Percentiles rank a stretch among this genome's conserved stretches.
Evolutionary conservation across 805 yeast genomes (phyloP).

Genomic region (Yarrowia porcina): DNA sequence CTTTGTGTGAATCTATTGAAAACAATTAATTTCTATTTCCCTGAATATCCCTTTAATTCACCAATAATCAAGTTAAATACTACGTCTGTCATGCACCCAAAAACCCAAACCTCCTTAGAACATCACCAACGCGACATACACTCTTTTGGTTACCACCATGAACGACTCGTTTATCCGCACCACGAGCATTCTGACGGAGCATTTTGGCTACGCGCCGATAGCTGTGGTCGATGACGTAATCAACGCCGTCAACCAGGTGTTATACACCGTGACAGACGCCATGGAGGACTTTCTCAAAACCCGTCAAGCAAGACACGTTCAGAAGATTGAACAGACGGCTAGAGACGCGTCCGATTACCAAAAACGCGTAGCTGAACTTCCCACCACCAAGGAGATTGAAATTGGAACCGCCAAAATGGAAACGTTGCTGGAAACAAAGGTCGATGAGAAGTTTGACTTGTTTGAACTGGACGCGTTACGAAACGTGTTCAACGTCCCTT

Average conservation of each 20-base stretch:
- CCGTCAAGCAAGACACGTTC: slow-evolving; percentile 37
- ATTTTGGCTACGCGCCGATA: slow-evolving; percentile 79
- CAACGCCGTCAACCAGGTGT: slow-evolving; percentile 77
- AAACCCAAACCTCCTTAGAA: background rate
- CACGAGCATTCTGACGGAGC: slow-evolving; percentile 70
- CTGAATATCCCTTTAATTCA: background rate
- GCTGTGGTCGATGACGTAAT: slow-evolving; percentile 82
- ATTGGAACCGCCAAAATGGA: slow-evolving; percentile 81
- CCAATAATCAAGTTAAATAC: background rate
- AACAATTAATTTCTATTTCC: no score
- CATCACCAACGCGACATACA: background rate
- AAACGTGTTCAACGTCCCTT: slow-evolving; percentile 71
- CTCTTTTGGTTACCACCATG: background rate
- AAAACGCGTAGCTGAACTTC: background rate
- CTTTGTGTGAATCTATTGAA: no score
- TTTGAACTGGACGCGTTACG: slow-evolving; percentile 78
- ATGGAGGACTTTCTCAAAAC: slow-evolving; percentile 61
- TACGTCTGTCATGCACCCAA: background rate
- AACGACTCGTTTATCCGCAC: slow-evolving; percentile 31
- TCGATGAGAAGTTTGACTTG: slow-evolving; percentile 80
- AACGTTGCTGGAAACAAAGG: slow-evolving; percentile 65
- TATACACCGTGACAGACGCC: slow-evolving; percentile 78
- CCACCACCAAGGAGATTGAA: slow-evolving; percentile 50
- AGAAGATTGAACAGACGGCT: slow-evolving; percentile 29
- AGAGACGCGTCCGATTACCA: slow-evolving; percentile 28